Base-by-base conservation (phyloP, 2,329 filamentous ascomycete species). In the Sclerotinia trifoliorum region DNA sequence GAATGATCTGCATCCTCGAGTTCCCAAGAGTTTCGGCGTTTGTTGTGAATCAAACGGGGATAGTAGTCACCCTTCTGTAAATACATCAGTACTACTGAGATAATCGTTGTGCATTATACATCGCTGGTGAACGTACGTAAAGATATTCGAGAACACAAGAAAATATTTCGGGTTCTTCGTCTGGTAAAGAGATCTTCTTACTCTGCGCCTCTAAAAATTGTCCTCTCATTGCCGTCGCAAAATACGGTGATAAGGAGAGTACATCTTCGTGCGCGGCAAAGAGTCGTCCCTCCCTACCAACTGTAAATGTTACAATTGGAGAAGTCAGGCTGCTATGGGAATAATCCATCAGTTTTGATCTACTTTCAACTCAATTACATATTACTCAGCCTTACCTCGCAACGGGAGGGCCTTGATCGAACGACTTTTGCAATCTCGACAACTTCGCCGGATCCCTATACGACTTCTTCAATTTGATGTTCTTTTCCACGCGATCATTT, bases 241-340 rank as follows among this genome's bases (percentile, higher is more conserved):
- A 96, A 81, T 91, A 96, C 73, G 93, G 90, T 78, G 93, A 94
- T 80, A 92, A 88, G 78, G 87, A 88, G 73, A 97, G 88, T 77
- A 97, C 90, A 81, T 97, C 92, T 84, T 97, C 92, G 81, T 97
- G 94, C 77, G 93, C 94, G 76, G 94, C 94, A 84, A 97, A 97
- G 79, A 97, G 85, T 77, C 94, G 91, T 79, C 91, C 90, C 77
- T 97, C 93, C 75, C 82, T 83, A 75, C 94, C 94, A 78, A 97
- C 89, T 74, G 91, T 88, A 75, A 97, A 84, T 70, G 93, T 96
- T 80, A 96, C 85, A 80, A 97, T 96, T 77, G 93, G 90, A 71
- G 87, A 88, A 71, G 84, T 77, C 62, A 78, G 74, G 69, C 72
- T 74, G 56, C 75, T 78, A 73, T 71, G 60, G 24, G 44, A 65